Conservation (phyloP, 1,139 yeast species). For the Hansenula sp. region DNA sequence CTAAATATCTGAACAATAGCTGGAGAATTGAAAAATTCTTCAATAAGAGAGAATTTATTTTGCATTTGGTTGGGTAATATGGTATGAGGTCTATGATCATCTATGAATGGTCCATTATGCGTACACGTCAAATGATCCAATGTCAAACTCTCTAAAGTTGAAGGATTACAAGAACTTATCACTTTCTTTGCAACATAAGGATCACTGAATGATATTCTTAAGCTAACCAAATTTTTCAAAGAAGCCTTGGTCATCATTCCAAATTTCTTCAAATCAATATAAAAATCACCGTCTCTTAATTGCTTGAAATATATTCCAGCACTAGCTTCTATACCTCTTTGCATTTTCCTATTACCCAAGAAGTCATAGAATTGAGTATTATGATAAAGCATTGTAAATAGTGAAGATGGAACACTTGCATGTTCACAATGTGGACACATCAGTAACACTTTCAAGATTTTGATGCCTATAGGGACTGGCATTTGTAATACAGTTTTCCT, state of each 20-base stretch:
- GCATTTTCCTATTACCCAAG: neutral
- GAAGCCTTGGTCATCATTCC: neutral
- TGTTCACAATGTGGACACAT: neutral
- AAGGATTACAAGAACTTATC: conserved; percentile 1
- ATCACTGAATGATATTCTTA: conserved; percentile 6
- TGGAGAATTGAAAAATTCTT: conserved; percentile 3
- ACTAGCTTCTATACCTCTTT: neutral
- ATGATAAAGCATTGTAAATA: neutral
- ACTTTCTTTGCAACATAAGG: neutral
- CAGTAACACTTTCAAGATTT: neutral
- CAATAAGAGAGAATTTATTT: conserved; percentile 4
- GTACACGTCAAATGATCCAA: conserved; percentile 6
- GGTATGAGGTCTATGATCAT: neutral
- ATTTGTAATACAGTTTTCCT: neutral
- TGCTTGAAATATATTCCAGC: neutral
- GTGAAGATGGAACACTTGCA: neutral
- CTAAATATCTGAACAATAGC: conserved; percentile 1
- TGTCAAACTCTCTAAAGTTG: neutral
- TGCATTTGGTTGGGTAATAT: neutral
- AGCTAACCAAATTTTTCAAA: neutral
- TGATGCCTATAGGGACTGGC: neutral
- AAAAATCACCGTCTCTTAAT: neutral
- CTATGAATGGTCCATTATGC: neutral
- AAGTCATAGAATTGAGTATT: neutral
- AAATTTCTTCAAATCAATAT: neutral